Evolutionary conservation across 1,139 yeast genomes (phyloP).

Genomic region (Candida glucosophila): DNA sequence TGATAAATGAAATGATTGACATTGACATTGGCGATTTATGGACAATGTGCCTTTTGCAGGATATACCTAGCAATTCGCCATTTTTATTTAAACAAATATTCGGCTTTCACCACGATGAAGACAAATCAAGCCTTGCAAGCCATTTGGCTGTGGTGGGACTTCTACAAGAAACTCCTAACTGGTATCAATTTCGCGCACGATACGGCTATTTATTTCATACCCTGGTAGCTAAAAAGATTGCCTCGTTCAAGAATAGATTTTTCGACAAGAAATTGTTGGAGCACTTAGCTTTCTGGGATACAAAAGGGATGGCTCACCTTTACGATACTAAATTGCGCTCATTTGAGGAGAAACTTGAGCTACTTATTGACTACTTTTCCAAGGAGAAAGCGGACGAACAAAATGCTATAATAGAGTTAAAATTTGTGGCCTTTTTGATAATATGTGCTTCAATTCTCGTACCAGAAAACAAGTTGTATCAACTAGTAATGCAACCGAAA

Average conservation of each 20-base stretch:
- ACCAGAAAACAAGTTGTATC: conserved; percentile 11
- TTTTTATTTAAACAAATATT: conserved; percentile 19
- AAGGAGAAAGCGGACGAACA: conserved; percentile 3
- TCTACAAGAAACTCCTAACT: conserved; percentile 13
- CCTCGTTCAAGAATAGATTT: neutral
- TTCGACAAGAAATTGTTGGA: neutral
- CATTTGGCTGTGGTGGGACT: conserved; percentile 6
- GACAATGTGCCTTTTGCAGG: conserved; percentile 23
- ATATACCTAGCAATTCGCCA: too few relatives aligned
- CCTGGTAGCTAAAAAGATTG: conserved; percentile 1
- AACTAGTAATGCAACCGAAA: conserved; percentile 4
- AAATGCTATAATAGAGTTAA: conserved; percentile 7
- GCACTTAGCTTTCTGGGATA: conserved; percentile 2
- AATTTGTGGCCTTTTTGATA: conserved; percentile 15
- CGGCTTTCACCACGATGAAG: conserved; percentile 10
- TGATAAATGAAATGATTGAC: conserved; percentile 28
- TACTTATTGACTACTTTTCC: conserved; percentile 7
- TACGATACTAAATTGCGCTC: conserved; percentile 10
- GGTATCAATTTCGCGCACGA: conserved; percentile 20
- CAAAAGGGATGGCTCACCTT: conserved; percentile 4
- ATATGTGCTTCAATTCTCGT: conserved; percentile 11
- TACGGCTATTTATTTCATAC: conserved; percentile 13
- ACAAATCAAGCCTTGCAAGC: conserved; percentile 10
- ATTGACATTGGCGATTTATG: conserved; percentile 32
- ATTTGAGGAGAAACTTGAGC: conserved; percentile 8